Percentiles rank a stretch among this genome's conserved stretches.
Conservation (phyloP, 2,329 filamentous ascomycete species). For the Chalara sp. region DNA sequence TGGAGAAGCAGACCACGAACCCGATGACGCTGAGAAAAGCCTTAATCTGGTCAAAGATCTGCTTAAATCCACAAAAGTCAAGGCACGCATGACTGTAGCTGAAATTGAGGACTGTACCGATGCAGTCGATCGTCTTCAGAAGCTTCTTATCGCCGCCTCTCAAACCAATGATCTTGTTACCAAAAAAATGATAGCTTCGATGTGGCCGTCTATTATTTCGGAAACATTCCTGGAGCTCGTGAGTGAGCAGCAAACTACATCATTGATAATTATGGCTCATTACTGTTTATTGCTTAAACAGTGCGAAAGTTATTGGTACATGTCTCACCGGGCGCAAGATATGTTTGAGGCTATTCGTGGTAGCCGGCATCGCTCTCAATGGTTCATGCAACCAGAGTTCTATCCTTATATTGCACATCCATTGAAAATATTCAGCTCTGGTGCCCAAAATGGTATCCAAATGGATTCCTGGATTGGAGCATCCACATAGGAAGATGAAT, state of each 20-base stretch:
- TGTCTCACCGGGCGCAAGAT: constrained; percentile 17
- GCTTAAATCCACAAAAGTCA: neutral
- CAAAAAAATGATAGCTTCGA: neutral
- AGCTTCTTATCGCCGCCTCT: constrained; percentile 3
- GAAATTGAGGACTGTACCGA: constrained; percentile 6
- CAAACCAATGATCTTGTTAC: neutral
- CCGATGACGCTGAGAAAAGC: constrained; percentile 6
- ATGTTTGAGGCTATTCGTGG: constrained; percentile 7
- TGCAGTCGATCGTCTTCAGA: constrained; percentile 5
- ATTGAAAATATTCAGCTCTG: neutral
- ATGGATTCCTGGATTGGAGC: no score
- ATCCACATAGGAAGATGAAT: no score
- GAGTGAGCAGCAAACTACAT: constrained; percentile 17
- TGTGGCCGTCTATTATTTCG: constrained; percentile 6
- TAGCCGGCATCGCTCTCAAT: neutral
- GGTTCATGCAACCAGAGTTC: constrained; percentile 4
- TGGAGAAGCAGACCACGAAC: neutral
- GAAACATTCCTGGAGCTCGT: constrained; percentile 6
- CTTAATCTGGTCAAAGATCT: neutral
- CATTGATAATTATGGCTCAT: constrained; percentile 29
- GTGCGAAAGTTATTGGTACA: constrained; percentile 32
- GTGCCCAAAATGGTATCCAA: no score
- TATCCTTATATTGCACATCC: constrained; percentile 7
- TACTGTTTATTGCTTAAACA: constrained; percentile 31
- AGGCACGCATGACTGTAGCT: neutral